These are phyloP conservation scores for Eragrostis curvula DNA, from an alignment of 176 grass and related monocot species.

Conservation along the genomic window DNA sequence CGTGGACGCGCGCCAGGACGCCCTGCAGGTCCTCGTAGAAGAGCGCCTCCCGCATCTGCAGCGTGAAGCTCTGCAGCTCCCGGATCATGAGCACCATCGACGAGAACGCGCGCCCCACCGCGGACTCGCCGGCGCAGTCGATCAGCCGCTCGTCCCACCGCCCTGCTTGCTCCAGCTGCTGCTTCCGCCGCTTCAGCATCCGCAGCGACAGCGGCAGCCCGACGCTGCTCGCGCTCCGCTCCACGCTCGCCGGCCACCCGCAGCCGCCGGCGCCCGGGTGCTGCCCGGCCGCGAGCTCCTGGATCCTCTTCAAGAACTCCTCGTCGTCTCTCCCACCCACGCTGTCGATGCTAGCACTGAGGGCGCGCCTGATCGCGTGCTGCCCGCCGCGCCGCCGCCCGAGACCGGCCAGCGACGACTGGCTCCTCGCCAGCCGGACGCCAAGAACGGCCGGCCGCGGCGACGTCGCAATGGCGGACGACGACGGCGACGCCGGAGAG, in stretches of 20 bases:
- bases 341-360: slow-evolving; percentile 57
- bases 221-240: slow-evolving; percentile 65
- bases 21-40: slow-evolving; percentile 72
- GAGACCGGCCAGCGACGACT: slow-evolving; percentile 45
- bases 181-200: slow-evolving; percentile 85
- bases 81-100: slow-evolving; percentile 98
- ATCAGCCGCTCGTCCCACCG: slow-evolving; percentile 55
- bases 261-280: slow-evolving; percentile 36
- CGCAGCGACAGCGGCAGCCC: slow-evolving; percentile 77
- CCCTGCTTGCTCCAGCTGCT: slow-evolving; percentile 40
- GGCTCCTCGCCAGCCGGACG: slow-evolving; percentile 44
- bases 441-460: slow-evolving; percentile 44
- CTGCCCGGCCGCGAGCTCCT: slow-evolving; percentile 59
- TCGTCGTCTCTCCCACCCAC: slow-evolving; percentile 56
- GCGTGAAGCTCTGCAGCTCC: slow-evolving; percentile 88
- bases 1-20: slow-evolving; percentile 61
- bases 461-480: slow-evolving; percentile 42
- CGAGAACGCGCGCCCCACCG: slow-evolving; percentile 82
- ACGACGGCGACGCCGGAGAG: slow-evolving; percentile 46
- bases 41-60: slow-evolving; percentile 72
- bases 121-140: slow-evolving; percentile 57
- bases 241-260: slow-evolving; percentile 66
- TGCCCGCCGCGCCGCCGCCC: slow-evolving; percentile 5
- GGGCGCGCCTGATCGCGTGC: slow-evolving; percentile 39
- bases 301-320: slow-evolving; percentile 70